Conservation (phyloP, 306 rosid species). For the Dryas octopetala region DNA sequence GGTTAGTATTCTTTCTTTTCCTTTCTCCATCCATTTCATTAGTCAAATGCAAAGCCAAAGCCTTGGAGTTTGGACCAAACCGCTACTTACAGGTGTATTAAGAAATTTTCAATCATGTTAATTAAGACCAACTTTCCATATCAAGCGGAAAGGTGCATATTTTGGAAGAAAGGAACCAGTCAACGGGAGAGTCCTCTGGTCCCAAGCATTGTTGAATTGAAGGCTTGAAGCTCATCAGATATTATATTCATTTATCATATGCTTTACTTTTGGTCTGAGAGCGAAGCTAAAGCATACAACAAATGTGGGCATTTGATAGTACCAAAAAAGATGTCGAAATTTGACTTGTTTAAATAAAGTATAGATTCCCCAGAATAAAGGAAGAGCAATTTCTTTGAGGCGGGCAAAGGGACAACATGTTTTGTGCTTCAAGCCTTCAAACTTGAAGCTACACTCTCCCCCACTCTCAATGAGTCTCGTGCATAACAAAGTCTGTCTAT, state of each 20-base stretch:
- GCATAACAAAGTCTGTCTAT: no score
- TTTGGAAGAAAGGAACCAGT: background rate
- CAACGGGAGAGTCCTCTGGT: background rate
- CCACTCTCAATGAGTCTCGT: slow-evolving; percentile 16
- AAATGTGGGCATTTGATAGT: slow-evolving; percentile 41
- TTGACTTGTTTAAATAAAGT: background rate
- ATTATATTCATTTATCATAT: no score
- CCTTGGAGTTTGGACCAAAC: no score
- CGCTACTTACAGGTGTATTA: no score
- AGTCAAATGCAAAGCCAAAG: no score
- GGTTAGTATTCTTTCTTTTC: no score
- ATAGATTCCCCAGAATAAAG: slow-evolving; percentile 51
- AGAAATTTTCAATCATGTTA: background rate
- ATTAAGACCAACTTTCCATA: background rate
- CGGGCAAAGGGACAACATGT: slow-evolving; percentile 25
- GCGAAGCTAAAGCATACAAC: slow-evolving; percentile 29
- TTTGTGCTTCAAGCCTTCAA: slow-evolving; percentile 16
- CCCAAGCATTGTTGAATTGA: no score
- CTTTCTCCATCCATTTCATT: no score
- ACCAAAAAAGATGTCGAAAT: slow-evolving; percentile 31
- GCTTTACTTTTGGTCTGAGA: slow-evolving; percentile 19
- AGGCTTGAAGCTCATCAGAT: no score
- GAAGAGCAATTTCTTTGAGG: slow-evolving; percentile 36
- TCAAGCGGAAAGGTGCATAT: background rate
- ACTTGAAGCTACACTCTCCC: slow-evolving; percentile 15